Percentiles rank a stretch among this genome's conserved stretches.
These are phyloP conservation scores for Penicillium sp. DNA, from an alignment of 2,329 filamentous ascomycete species.

Conservation along the genomic window DNA sequence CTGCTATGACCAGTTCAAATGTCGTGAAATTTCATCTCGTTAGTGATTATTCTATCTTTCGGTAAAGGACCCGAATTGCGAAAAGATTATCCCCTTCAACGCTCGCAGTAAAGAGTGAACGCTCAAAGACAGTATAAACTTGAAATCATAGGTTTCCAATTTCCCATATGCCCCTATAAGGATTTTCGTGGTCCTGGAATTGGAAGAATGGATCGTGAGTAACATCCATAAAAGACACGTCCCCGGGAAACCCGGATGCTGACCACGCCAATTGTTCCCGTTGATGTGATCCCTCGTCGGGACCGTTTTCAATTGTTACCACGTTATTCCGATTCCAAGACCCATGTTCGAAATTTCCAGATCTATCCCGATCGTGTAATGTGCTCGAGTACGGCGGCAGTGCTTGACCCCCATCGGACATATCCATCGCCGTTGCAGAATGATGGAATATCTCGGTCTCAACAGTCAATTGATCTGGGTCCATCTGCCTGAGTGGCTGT, in stretches of 20 bases:
- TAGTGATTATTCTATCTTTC: not conserved
- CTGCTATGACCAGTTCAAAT: not conserved
- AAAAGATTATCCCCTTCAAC: not conserved
- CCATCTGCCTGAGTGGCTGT: constrained; percentile 9
- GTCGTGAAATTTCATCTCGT: not conserved
- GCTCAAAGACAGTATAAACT: not conserved
- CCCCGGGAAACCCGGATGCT: constrained; percentile 18
- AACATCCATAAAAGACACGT: constrained; percentile 29
- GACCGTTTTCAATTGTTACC: not conserved
- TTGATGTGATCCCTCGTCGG: constrained; percentile 2
- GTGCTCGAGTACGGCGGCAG: constrained; percentile 29
- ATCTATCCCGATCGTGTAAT: constrained; percentile 2
- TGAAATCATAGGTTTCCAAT: constrained; percentile 26
- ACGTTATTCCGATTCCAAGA: not conserved
- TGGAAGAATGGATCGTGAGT: constrained; percentile 31
- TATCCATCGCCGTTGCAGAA: constrained; percentile 24
- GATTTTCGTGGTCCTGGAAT: constrained; percentile 28
- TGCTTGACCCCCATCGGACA: constrained; percentile 30
- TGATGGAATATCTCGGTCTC: constrained; percentile 33
- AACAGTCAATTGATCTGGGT: constrained; percentile 17
- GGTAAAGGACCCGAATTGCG: no score
- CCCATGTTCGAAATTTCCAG: constrained; percentile 11
- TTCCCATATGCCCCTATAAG: constrained; percentile 29
- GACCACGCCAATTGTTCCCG: constrained; percentile 14
- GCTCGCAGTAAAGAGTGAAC: not conserved